phyloP scores from a whole-genome alignment of 331 rosid genomes.

The Cydonia oblonga region DNA sequence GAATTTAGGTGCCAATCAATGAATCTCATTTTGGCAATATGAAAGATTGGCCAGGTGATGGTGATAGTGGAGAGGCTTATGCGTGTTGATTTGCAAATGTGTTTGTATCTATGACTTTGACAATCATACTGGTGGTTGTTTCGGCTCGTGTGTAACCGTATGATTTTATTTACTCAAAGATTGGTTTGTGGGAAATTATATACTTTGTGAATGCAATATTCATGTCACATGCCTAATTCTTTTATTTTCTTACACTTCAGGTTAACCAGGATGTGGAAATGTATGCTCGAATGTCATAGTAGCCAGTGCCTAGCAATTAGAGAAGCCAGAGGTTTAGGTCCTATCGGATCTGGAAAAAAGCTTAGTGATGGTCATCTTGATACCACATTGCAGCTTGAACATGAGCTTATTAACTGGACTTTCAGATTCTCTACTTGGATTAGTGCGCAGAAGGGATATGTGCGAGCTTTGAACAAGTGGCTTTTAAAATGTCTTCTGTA shows the following conservation, averaged over 20 bases:
- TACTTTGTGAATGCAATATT: background rate
- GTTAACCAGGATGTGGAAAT: conserved; percentile 82
- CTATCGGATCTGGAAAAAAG: conserved; percentile 61
- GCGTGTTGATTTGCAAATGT: too few relatives aligned
- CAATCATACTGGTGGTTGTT: too few relatives aligned
- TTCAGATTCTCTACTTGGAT: conserved; percentile 68
- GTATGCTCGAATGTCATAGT: conserved; percentile 88
- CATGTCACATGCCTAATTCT: background rate
- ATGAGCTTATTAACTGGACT: conserved; percentile 79
- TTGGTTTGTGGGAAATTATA: background rate
- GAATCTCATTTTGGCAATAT: background rate
- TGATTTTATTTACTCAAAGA: background rate
- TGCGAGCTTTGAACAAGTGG: conserved; percentile 79
- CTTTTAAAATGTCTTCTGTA: conserved; percentile 65
- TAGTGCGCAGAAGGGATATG: conserved; percentile 74
- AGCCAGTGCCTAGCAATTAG: conserved; percentile 64
- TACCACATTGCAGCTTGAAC: conserved; percentile 62
- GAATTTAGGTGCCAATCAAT: background rate
- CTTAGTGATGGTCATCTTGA: conserved; percentile 39
- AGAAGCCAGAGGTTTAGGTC: conserved; percentile 73
- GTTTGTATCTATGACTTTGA: too few relatives aligned
- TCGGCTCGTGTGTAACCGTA: too few relatives aligned
- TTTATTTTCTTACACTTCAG: conserved; percentile 29
- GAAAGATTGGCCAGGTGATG: background rate
- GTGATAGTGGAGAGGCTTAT: too few relatives aligned